Base-by-base conservation (phyloP, 768 basidiomycete genomes). In the Hypholoma fasciculare region DNA sequence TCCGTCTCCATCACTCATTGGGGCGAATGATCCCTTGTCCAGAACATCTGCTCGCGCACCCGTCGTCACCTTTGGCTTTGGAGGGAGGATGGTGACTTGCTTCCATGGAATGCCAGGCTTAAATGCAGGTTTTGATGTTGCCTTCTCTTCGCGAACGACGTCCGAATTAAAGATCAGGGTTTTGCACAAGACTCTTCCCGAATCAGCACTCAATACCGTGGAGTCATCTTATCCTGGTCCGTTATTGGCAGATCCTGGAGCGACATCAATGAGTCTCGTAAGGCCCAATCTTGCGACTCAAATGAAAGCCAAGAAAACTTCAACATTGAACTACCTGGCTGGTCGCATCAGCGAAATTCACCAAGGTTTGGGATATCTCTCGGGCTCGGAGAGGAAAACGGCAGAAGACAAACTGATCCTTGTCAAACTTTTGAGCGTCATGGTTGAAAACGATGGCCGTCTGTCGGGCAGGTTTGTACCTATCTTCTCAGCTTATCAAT, bases 371-470 rank as follows among this genome's bases (percentile, higher is more conserved):
- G 84, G 85, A 19, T 96, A 95, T 69, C 72, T 91, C 20, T 72
- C 79, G 38, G 79, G 77, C 59, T 63, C 71, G 2, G 83, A 88
- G 59, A 80, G 79, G 61, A 75, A 82, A 54, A 81, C 79, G 51
- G 81, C 86, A 23, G 93, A 97, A 65, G 90, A 89, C 20, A 93
- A 89, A 71, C 74, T 92, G 27, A 76, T 86, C 1, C 74, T 98
- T 17, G 78, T 94, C 27, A 87, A 82, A 60, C 68, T 98, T 39
- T 72, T 98, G 46, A 88, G 81, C 67, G 75, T 90, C 7, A 82
- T 98, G 83, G 81, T 98, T 1, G 90, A 96, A 63, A 86, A 96
- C 61, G 95, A 98, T 61, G 96, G 97, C 0, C 84, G 85, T 53
- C 73, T 97, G 17, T 84, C 86, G 34, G 94, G 94, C 76, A 90